Percentiles rank a stretch among this genome's conserved stretches.
Conservation (phyloP, 2,329 filamentous ascomycete genomes). For the Nothomitra cinnamomea region DNA sequence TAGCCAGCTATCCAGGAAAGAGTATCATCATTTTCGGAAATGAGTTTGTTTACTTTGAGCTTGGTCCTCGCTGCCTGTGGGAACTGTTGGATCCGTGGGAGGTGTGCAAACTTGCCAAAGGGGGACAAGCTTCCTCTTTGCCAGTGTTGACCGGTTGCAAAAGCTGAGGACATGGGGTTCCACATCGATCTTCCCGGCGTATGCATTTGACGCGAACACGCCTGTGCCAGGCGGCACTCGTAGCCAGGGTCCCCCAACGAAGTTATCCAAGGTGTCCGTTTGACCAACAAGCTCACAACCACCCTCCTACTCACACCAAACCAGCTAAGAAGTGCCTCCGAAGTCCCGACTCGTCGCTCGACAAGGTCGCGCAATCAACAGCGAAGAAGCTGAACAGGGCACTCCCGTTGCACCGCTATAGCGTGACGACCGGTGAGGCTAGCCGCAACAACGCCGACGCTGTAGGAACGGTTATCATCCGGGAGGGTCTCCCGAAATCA, state of each 20-base stretch:
- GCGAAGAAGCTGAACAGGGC: not conserved
- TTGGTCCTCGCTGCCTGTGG: constrained; percentile 7
- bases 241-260: not conserved
- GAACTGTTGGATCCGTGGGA: constrained; percentile 10
- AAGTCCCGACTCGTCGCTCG: not conserved
- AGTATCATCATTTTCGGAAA: not conserved
- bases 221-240: not conserved
- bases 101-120: constrained; percentile 7
- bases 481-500: not conserved
- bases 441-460: not conserved
- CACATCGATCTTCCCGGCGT: not conserved
- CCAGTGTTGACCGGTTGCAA: not conserved
- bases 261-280: not conserved
- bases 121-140: constrained; percentile 9
- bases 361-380: not conserved
- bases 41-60: constrained; percentile 6
- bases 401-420: not conserved
- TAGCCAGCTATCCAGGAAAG: not conserved
- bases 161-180: not conserved
- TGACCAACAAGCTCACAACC: not conserved
- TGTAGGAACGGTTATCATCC: not conserved
- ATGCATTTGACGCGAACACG: not conserved
- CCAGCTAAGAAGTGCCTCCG: not conserved
- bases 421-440: not conserved
- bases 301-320: not conserved